A percentile compares a stretch with the other conserved stretches of the same genome.
Evolutionary conservation across 2,329 filamentous ascomycete genomes (phyloP).

Genomic region (Pyrenochaeta sp.): DNA sequence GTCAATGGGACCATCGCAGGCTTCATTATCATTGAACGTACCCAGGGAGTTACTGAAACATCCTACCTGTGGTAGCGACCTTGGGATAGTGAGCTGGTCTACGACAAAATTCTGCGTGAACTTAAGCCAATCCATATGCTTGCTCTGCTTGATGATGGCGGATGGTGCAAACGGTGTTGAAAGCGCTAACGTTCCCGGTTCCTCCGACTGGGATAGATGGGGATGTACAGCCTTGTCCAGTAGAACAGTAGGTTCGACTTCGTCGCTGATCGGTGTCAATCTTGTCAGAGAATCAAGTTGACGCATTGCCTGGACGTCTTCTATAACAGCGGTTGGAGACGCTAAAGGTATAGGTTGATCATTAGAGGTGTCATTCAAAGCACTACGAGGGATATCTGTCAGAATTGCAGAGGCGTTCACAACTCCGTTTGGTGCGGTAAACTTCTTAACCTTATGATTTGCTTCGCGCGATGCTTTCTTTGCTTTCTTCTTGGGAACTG

Average conservation of each 20-base stretch:
- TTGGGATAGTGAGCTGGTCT: slow-evolving; percentile 24
- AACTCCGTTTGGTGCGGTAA: not conserved
- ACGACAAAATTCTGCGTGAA: slow-evolving; percentile 20
- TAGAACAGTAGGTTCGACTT: not conserved
- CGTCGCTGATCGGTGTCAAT: too few relatives aligned
- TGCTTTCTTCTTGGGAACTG: slow-evolving; percentile 33
- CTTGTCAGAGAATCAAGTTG: too few relatives aligned
- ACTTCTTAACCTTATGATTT: slow-evolving; percentile 33
- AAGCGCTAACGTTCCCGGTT: not conserved
- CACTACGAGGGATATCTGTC: not conserved
- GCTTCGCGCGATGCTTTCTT: slow-evolving; percentile 26
- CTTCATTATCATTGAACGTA: slow-evolving; percentile 17
- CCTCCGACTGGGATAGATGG: not conserved
- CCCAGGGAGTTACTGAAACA: slow-evolving; percentile 21
- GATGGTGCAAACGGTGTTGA: not conserved
- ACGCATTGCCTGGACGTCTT: not conserved
- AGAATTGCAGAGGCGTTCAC: not conserved
- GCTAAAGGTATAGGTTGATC: too few relatives aligned
- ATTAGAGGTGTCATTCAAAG: too few relatives aligned
- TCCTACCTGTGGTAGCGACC: not conserved
- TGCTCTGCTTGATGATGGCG: slow-evolving; percentile 14
- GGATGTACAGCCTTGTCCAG: not conserved
- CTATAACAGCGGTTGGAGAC: not conserved
- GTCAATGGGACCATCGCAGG: slow-evolving; percentile 34
- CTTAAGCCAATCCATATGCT: slow-evolving; percentile 29